A percentile compares a stretch with the other conserved stretches of the same genome.
Conservation (phyloP, 2,329 filamentous ascomycete genomes). For the Colletotrichum sp. region DNA sequence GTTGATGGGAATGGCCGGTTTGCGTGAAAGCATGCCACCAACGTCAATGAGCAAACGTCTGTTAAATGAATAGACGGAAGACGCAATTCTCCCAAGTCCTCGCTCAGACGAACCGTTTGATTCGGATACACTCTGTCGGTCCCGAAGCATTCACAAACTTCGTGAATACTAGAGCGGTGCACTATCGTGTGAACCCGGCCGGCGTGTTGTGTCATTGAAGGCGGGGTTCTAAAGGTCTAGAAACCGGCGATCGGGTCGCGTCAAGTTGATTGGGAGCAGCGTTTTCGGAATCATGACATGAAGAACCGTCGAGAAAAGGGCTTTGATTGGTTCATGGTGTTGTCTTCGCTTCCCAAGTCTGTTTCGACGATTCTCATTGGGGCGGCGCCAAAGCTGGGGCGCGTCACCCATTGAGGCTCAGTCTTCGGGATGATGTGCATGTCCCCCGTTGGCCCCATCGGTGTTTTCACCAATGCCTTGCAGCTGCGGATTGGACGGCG, state of each 20-base stretch:
- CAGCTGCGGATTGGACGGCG: not conserved
- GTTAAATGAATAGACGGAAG: not conserved
- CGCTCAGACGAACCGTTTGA: not conserved
- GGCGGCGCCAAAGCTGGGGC: not conserved
- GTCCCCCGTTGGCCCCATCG: not conserved
- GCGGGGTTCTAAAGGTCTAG: not conserved
- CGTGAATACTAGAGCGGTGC: not conserved
- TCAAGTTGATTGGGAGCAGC: not conserved
- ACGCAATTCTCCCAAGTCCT: not conserved
- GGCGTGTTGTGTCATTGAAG: not conserved
- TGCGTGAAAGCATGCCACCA: not conserved
- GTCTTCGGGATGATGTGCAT: constrained; percentile 20
- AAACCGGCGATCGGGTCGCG: not conserved
- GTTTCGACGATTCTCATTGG: constrained; percentile 1
- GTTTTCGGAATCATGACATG: not conserved
- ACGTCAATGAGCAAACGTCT: not conserved
- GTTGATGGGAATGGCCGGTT: not conserved
- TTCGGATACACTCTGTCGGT: not conserved
- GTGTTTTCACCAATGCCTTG: not conserved
- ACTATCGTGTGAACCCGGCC: not conserved
- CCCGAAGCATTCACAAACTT: not conserved
- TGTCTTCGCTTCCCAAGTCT: not conserved
- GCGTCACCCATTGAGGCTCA: constrained; percentile 21
- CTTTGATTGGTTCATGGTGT: not conserved
- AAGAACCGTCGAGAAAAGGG: not conserved